These are phyloP conservation scores for Solanum hybrid DNA, from an alignment of 305 asterid species.

Conservation along the genomic window DNA sequence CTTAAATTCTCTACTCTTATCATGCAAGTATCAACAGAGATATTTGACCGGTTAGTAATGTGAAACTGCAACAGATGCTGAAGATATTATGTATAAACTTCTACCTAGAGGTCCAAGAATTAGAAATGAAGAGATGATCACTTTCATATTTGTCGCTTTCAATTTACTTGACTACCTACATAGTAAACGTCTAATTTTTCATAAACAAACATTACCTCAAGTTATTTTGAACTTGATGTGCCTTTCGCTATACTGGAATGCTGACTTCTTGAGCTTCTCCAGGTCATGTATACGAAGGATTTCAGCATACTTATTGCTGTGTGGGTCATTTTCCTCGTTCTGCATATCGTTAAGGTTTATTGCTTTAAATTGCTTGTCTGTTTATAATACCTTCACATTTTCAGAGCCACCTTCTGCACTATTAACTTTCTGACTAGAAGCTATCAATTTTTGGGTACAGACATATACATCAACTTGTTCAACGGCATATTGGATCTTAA, in stretches of 20 bases:
- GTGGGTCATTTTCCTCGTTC: constrained; percentile 41
- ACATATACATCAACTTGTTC: constrained; percentile 34
- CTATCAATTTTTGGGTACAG: constrained; percentile 8
- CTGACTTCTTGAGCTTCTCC: constrained; percentile 3
- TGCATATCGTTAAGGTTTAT: constrained; percentile 47
- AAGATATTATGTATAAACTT: constrained; percentile 35
- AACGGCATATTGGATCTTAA: too few species aligned
- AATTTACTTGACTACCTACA: not conserved
- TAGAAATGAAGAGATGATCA: constrained; percentile 27
- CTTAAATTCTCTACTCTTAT: not conserved
- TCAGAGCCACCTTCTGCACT: not conserved
- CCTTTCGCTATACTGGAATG: not conserved
- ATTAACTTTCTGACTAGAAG: not conserved
- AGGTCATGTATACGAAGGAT: constrained; percentile 59
- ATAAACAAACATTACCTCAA: not conserved
- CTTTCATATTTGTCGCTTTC: not conserved
- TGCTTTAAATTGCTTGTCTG: not conserved
- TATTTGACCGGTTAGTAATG: not conserved
- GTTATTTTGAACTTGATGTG: not conserved
- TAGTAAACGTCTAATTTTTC: not conserved
- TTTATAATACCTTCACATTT: not conserved
- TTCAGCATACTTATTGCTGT: constrained; percentile 38
- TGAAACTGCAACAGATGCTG: constrained; percentile 19
- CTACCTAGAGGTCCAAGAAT: constrained; percentile 39
- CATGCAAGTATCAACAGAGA: not conserved